Percentiles rank a stretch among this genome's conserved stretches.
These are phyloP conservation scores for Fusarium circinatum DNA, from an alignment of 2,329 filamentous ascomycete species.

Conservation along the genomic window DNA sequence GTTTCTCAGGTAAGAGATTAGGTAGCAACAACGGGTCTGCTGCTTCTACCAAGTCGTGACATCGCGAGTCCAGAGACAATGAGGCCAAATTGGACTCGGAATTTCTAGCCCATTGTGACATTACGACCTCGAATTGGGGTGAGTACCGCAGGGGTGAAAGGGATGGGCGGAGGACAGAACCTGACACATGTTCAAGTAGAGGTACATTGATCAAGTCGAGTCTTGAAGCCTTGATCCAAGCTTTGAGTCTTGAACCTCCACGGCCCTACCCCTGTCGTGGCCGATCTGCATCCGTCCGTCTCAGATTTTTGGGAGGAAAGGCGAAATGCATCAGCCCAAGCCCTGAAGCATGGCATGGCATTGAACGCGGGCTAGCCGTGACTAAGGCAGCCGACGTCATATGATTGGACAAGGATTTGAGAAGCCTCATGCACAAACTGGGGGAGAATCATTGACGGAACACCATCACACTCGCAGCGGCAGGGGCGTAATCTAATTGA, in stretches of 20 bases:
- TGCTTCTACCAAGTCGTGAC: neutral
- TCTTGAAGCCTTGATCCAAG: neutral
- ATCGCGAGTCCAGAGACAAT: neutral
- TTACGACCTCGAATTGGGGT: constrained; percentile 37
- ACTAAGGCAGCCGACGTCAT: constrained; percentile 25
- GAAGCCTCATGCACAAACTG: constrained; percentile 44
- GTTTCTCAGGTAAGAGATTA: neutral
- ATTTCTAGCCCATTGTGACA: constrained; percentile 34
- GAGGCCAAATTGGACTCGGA: constrained; percentile 24
- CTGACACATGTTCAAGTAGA: constrained; percentile 46
- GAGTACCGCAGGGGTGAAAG: constrained; percentile 32
- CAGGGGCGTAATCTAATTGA: constrained; percentile 33
- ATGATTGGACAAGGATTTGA: constrained; percentile 34
- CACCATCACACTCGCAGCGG: constrained; percentile 39
- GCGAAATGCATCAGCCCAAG: constrained; percentile 45
- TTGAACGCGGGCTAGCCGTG: constrained; percentile 31
- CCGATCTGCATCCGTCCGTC: constrained; percentile 52
- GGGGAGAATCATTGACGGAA: constrained; percentile 39
- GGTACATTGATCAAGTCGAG: constrained; percentile 39
- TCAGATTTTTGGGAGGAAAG: constrained; percentile 48
- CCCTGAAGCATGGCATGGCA: constrained; percentile 40
- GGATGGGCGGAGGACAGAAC: constrained; percentile 40
- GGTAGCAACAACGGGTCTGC: neutral
- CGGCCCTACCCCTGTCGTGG: constrained; percentile 42
- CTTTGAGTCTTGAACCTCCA: constrained; percentile 8